Evolutionary conservation across 176 grass and related monocot species (phyloP).

Genomic region (Olyra latifolia): DNA sequence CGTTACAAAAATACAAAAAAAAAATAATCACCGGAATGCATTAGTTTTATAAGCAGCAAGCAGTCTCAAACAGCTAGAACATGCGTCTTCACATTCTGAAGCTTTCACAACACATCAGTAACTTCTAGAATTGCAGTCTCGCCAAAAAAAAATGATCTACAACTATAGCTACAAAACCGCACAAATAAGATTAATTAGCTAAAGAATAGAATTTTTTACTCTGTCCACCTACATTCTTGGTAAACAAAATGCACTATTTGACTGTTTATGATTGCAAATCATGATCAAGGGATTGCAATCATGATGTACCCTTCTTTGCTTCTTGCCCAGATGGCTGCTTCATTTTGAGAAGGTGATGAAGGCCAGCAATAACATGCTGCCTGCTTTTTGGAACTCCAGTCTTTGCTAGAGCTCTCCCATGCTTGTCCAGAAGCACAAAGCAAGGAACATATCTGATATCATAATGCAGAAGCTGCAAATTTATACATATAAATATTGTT

Average conservation of each 20-base stretch:
- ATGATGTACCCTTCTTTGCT: slow-evolving; percentile 30
- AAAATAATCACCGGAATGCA: background rate
- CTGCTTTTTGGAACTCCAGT: slow-evolving; percentile 85
- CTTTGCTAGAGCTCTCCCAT: slow-evolving; percentile 75
- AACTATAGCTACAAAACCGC: background rate
- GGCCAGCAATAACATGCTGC: slow-evolving; percentile 71
- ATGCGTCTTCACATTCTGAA: background rate
- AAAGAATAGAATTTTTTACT: background rate
- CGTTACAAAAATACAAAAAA: background rate
- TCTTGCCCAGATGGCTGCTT: slow-evolving; percentile 37
- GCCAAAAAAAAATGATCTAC: background rate
- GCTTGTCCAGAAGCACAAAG: slow-evolving; percentile 94
- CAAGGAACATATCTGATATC: slow-evolving; percentile 91
- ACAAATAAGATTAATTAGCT: background rate
- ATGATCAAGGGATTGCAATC: slow-evolving; percentile 24
- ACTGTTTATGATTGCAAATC: background rate
- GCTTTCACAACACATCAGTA: background rate
- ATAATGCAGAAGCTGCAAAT: slow-evolving; percentile 87
- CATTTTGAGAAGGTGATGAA: slow-evolving; percentile 79
- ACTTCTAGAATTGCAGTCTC: background rate
- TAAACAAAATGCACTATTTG: slow-evolving; percentile 17
- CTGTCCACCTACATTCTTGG: background rate
- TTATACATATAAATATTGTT: background rate
- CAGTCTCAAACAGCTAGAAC: background rate
- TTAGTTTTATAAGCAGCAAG: background rate